Evolutionary conservation across 495 filamentous ascomycete genomes (phyloP).

Genomic region (Neurospora sp.): DNA sequence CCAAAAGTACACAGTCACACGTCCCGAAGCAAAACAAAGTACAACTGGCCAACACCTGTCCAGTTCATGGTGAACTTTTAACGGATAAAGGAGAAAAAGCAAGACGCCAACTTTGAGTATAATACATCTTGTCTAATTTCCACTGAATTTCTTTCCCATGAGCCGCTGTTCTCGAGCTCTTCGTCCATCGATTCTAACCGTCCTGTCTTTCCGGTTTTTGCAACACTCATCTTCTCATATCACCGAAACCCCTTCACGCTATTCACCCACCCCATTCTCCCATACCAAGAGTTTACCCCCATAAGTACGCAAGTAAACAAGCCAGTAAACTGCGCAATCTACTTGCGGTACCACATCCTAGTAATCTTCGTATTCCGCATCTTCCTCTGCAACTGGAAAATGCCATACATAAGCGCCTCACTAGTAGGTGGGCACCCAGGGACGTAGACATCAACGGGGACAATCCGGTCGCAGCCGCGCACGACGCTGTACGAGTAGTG

Average conservation of each 20-base stretch:
- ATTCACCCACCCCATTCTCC: neutral
- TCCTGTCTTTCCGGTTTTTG: neutral
- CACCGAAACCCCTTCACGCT: neutral
- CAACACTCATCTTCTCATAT: neutral
- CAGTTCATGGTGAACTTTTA: neutral
- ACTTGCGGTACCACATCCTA: conserved; percentile 46
- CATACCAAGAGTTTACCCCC: neutral
- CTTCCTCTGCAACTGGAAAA: conserved; percentile 82
- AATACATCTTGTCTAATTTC: neutral
- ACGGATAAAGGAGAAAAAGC: neutral
- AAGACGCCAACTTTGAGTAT: neutral
- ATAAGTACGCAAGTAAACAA: neutral
- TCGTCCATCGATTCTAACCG: neutral
- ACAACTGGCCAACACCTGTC: neutral
- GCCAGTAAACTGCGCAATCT: neutral
- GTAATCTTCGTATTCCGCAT: conserved; percentile 69
- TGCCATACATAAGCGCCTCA: conserved; percentile 82
- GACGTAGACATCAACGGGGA: conserved; percentile 88
- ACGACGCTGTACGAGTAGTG: conserved; percentile 88
- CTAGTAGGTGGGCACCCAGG: conserved; percentile 84
- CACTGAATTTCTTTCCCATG: neutral
- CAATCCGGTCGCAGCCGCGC: conserved; percentile 79
- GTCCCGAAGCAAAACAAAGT: neutral
- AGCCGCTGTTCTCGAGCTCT: neutral
- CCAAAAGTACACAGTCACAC: neutral